Conservation (phyloP, 495 filamentous ascomycete genomes). For the Aspergillus sparsus region DNA sequence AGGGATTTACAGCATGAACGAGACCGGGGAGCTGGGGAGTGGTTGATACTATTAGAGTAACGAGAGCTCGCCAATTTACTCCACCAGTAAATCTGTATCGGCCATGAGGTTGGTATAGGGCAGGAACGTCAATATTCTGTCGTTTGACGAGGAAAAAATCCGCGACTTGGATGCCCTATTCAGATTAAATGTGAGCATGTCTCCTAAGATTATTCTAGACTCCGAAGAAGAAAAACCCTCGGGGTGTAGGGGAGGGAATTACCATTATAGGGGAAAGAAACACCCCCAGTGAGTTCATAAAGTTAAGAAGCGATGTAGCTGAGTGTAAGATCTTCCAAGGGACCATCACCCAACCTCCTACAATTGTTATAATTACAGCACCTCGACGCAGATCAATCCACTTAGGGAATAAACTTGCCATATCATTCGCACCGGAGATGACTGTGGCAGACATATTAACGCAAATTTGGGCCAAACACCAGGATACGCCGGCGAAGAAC, state of each 20-base stretch:
- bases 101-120: conserved; percentile 2
- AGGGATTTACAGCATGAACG: conserved; percentile 2
- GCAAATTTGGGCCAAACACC: conserved; percentile 7
- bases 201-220: too few species aligned
- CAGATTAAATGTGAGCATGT: neutral
- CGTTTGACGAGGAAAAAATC: conserved; percentile 8
- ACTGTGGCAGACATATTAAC: conserved; percentile 7
- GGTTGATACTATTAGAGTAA: neutral
- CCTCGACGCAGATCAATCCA: conserved; percentile 6
- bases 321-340: conserved; percentile 10
- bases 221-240: neutral
- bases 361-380: conserved; percentile 4
- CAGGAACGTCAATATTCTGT: conserved; percentile 3
- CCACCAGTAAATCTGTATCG: neutral
- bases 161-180: conserved; percentile 5
- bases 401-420: conserved; percentile 5
- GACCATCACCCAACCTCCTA: conserved; percentile 7
- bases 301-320: conserved; percentile 4
- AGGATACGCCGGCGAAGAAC: conserved; percentile 6
- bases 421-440: conserved; percentile 8
- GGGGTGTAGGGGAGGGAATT: neutral
- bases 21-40: conserved; percentile 5
- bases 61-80: conserved; percentile 5
- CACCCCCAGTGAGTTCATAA: conserved; percentile 5
- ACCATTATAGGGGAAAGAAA: conserved; percentile 5